Conservation (phyloP, 2,329 filamentous ascomycete species). For the Colletotrichum gigasporum region DNA sequence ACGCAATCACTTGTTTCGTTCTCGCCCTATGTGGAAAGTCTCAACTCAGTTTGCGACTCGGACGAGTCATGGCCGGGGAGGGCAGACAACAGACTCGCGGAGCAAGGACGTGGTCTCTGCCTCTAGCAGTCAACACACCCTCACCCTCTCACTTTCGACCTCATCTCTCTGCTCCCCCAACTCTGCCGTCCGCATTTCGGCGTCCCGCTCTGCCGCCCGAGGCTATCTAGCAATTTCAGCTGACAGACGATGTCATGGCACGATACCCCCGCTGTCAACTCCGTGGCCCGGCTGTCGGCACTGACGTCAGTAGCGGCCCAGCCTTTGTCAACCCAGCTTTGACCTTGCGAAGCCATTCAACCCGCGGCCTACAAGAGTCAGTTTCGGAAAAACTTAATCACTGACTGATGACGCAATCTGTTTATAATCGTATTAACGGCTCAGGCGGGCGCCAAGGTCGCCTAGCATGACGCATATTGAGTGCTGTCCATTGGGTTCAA, state of each 20-base stretch:
- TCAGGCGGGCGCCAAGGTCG: neutral
- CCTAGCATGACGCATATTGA: conserved; percentile 20
- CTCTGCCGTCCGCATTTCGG: neutral
- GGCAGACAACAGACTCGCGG: conserved; percentile 5
- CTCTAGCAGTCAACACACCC: conserved; percentile 16
- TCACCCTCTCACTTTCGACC: neutral
- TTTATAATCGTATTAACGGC: conserved; percentile 1
- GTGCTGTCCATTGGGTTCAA: neutral
- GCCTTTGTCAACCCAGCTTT: conserved; percentile 19
- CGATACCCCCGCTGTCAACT: conserved; percentile 20
- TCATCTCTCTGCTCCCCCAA: neutral
- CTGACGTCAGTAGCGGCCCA: conserved; percentile 24
- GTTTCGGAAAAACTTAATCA: conserved; percentile 25
- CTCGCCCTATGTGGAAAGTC: conserved; percentile 29
- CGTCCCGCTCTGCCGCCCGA: conserved; percentile 10
- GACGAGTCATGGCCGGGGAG: conserved; percentile 17
- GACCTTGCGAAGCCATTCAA: conserved; percentile 26
- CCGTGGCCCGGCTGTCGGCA: neutral
- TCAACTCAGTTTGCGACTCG: conserved; percentile 29
- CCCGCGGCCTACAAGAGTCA: conserved; percentile 4
- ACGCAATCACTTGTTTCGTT: conserved; percentile 31
- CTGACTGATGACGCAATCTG: conserved; percentile 19
- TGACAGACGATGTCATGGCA: conserved; percentile 29
- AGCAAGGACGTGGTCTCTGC: conserved; percentile 12
- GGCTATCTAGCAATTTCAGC: conserved; percentile 25